Conservation (phyloP, 352 stramenopile genomes). For the Pythium dissotocum region DNA sequence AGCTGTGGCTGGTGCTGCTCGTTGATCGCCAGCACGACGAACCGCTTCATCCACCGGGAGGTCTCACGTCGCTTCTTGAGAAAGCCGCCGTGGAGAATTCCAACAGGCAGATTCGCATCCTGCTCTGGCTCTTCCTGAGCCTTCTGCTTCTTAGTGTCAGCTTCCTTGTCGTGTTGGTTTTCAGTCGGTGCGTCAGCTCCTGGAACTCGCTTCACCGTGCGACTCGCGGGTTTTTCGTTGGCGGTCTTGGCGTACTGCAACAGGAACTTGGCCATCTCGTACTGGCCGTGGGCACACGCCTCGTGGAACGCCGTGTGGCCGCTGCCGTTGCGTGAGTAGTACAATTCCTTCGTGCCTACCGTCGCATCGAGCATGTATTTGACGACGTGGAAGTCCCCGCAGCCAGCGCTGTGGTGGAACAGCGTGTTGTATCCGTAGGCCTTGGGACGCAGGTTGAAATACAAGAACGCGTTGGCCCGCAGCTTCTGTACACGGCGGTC, state of each 20-base stretch:
- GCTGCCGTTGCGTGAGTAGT: slow-evolving; percentile 50
- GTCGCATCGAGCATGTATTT: slow-evolving; percentile 70
- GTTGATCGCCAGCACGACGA: slow-evolving; percentile 58
- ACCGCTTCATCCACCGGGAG: slow-evolving; percentile 81
- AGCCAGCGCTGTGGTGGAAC: slow-evolving; percentile 63
- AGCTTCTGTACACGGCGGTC: slow-evolving; percentile 61
- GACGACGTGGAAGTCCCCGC: slow-evolving; percentile 75
- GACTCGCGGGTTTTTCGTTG: slow-evolving; percentile 8
- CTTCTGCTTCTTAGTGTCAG: slow-evolving; percentile 3
- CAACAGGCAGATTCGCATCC: slow-evolving; percentile 6
- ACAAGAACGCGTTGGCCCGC: slow-evolving; percentile 44
- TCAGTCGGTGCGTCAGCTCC: slow-evolving; percentile 6
- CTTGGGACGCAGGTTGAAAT: slow-evolving; percentile 53
- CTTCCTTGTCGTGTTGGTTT: slow-evolving; percentile 18
- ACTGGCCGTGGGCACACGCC: slow-evolving; percentile 57
- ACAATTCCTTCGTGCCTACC: slow-evolving; percentile 27
- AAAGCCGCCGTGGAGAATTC: slow-evolving; percentile 35
- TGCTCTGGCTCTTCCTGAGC: slow-evolving; percentile 26
- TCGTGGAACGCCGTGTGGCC: slow-evolving; percentile 74
- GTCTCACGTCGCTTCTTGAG: slow-evolving; percentile 79
- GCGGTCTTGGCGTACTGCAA: slow-evolving; percentile 29
- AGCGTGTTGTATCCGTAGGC: slow-evolving; percentile 66
- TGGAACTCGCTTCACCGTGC: neutral
- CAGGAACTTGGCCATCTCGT: slow-evolving; percentile 76
- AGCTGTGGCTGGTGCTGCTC: slow-evolving; percentile 44